Percentiles rank a stretch among this genome's conserved stretches.
These are phyloP conservation scores for Zymoseptoria pseudotritici DNA, from an alignment of 2,329 filamentous ascomycete genomes.

Conservation along the genomic window DNA sequence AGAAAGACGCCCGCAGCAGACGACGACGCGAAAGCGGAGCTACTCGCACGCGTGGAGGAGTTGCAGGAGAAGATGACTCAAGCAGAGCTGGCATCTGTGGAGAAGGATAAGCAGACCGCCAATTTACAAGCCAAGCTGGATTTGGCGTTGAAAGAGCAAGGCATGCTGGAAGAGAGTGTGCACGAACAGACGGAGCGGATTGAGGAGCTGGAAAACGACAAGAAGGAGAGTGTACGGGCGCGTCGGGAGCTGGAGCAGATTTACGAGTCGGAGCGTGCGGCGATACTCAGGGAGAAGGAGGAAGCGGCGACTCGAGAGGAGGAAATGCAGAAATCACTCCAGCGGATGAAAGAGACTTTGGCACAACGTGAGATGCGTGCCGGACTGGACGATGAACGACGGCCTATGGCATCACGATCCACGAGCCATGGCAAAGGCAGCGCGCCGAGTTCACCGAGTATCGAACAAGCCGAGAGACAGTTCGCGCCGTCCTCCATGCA, in stretches of 20 bases:
- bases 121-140: slow-evolving; percentile 80
- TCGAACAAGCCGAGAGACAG: slow-evolving; percentile 51
- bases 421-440: slow-evolving; percentile 21
- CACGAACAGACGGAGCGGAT: slow-evolving; percentile 82
- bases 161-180: slow-evolving; percentile 75
- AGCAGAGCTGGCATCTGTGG: slow-evolving; percentile 70
- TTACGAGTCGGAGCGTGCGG: slow-evolving; percentile 81
- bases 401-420: slow-evolving; percentile 42
- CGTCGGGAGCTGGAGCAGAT: slow-evolving; percentile 87
- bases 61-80: slow-evolving; percentile 74
- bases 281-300: slow-evolving; percentile 86
- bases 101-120: slow-evolving; percentile 66
- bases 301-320: slow-evolving; percentile 77
- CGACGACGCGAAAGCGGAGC: slow-evolving; percentile 70
- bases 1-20: slow-evolving; percentile 41
- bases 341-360: slow-evolving; percentile 82
- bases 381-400: slow-evolving; percentile 44
- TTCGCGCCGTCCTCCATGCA: slow-evolving; percentile 78
- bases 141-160: slow-evolving; percentile 74
- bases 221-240: slow-evolving; percentile 73
- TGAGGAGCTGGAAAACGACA: slow-evolving; percentile 73
- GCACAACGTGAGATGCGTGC: slow-evolving; percentile 61
- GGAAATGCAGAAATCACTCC: slow-evolving; percentile 83
- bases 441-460: slow-evolving; percentile 48
- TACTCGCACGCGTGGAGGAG: slow-evolving; percentile 71